Base-by-base conservation (phyloP, 192 early-diverging fungal genomes). In the Backusella parvicylindrica region DNA sequence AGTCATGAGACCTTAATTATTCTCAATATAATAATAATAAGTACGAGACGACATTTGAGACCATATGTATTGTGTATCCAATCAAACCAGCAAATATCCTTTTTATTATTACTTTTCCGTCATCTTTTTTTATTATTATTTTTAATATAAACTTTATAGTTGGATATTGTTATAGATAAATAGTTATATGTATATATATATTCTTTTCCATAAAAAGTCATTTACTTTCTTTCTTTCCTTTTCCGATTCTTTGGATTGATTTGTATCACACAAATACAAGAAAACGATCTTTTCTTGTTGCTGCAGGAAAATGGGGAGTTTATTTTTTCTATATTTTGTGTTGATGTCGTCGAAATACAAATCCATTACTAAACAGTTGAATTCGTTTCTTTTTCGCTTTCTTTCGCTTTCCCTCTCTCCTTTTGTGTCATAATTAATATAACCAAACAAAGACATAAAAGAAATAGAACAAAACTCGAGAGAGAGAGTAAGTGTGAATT, bases 31-130 rank as follows among this genome's bases (percentile, higher is more conserved):
- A n/a, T n/a, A 50, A 26, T 26, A 26, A 60, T 9, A 28, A 12
- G 15, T 21, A 43, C 6, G 40, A 43, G 33, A 70, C 68, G 70
- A 72, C 70, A 72, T 72, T 72, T 72, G 70, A 72, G 70, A 72
- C 70, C 70, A 72, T 72, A 40, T 53, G 70, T 33, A 49, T 37
- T 33, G 7, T 21, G 23, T 28, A 28, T 60, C 28, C 21, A 23
- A 60, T 28, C 9, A 60, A 60, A 60, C 53, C 53, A 60, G 28
- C 5, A 2, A 4, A 23, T 28, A 60, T 56, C 50, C 9, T 26
- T 18, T 35, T 16, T 41, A n/a, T 6, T 13, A 13, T 47, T 13
- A n/a, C n/a, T n/a, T n/a, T n/a, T n/a, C n/a, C n/a, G n/a, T n/a
- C n/a, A n/a, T 38, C 41, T 40, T 32, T 38, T 15, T 50, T 50